A percentile compares a stretch with the other conserved stretches of the same genome.
Evolutionary conservation across 345 rosid species (phyloP).

Genomic region (Dimocarpus longan): DNA sequence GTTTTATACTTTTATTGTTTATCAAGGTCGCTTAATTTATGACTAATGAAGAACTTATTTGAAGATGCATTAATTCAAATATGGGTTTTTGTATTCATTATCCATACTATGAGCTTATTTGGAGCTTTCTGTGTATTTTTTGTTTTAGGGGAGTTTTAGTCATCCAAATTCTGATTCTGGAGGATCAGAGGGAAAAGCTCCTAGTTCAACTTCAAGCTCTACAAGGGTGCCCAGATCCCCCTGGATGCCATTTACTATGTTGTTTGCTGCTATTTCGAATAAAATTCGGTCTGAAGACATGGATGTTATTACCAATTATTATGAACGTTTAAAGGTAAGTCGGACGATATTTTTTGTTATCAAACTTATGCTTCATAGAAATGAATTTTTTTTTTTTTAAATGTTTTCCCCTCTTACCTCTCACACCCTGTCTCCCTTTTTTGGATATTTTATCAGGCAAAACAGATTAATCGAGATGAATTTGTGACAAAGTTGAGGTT

Average conservation of each 20-base stretch:
- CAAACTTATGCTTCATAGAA: not conserved
- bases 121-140: conserved; percentile 9
- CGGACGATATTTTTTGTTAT: not conserved
- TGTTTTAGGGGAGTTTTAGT: conserved; percentile 33
- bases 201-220: conserved; percentile 60
- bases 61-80: not conserved
- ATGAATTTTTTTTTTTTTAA: too few relatives aligned
- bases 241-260: conserved; percentile 87
- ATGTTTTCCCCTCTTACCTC: not conserved
- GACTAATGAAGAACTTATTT: not conserved
- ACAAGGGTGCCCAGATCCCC: conserved; percentile 77
- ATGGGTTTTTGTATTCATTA: not conserved
- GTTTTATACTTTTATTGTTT: not conserved
- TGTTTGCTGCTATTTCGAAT: conserved; percentile 82
- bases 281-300: conserved; percentile 62
- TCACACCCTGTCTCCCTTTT: not conserved
- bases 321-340: conserved; percentile 70
- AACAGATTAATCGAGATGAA: conserved; percentile 63
- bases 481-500: conserved; percentile 69
- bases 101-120: not conserved
- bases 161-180: conserved; percentile 39
- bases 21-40: not conserved
- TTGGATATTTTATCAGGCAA: conserved; percentile 42
- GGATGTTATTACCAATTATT: conserved; percentile 51
- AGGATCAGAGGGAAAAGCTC: conserved; percentile 52